Percentiles rank a stretch among this genome's conserved stretches.
These are phyloP conservation scores for Podila verticillata DNA, from an alignment of 192 early-diverging fungal genomes.

Conservation along the genomic window DNA sequence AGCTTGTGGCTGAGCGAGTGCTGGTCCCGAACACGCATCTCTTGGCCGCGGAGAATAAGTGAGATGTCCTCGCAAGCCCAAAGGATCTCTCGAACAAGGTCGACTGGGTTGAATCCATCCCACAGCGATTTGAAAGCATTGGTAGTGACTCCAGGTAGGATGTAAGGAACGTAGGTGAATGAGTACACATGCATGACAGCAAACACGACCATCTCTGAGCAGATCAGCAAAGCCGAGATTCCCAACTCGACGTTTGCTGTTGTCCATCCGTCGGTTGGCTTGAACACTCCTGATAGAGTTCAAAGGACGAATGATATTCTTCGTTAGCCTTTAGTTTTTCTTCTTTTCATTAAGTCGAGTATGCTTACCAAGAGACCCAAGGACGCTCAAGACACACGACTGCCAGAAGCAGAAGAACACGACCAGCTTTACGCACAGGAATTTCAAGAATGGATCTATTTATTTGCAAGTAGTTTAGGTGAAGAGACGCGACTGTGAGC, in stretches of 20 bases:
- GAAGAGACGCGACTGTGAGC: no score
- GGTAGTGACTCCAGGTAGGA: constrained; percentile 23
- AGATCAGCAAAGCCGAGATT: constrained; percentile 44
- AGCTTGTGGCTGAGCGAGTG: constrained; percentile 17
- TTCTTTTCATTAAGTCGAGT: neutral
- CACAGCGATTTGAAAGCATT: constrained; percentile 15
- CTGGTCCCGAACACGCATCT: constrained; percentile 25
- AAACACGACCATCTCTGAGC: constrained; percentile 53
- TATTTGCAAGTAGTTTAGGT: no score
- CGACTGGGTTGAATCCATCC: constrained; percentile 51
- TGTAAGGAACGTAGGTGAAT: constrained; percentile 44
- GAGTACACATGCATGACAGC: constrained; percentile 49
- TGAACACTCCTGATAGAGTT: neutral
- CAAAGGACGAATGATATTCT: neutral
- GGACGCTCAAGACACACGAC: constrained; percentile 20
- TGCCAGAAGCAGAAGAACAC: constrained; percentile 49
- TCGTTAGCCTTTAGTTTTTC: neutral
- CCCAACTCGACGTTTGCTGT: constrained; percentile 42
- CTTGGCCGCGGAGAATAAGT: constrained; percentile 20
- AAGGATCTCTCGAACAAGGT: constrained; percentile 43
- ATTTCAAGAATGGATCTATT: constrained; percentile 49
- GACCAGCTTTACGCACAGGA: constrained; percentile 52
- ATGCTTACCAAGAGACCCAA: constrained; percentile 36
- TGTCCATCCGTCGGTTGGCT: constrained; percentile 39
- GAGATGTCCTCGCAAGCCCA: constrained; percentile 34